Evolutionary conservation across 805 yeast genomes (phyloP), one percentile per base, ranked within the genome.

Genomic region (Sugiyamaella smithiae): DNA sequence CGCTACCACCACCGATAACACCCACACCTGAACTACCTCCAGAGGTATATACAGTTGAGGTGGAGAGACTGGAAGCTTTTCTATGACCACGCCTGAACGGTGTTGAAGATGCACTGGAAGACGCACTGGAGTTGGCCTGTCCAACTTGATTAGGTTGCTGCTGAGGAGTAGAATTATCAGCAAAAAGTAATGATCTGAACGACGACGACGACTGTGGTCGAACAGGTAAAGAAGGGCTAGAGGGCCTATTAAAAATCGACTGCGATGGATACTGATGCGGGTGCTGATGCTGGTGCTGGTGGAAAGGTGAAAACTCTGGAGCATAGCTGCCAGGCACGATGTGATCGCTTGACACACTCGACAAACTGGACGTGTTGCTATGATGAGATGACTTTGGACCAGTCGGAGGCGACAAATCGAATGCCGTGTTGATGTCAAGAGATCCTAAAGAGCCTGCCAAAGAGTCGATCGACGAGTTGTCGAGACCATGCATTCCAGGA

Each of bases 21-120:
- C 41, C 48, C 8, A 42, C 7, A 14, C 33, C 28, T 32, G 46
- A 11, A 5, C 48, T 38, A 6, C 45, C 40, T 8, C 43, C 44
- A 5, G 22, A 12, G n/a, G 56, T 41, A 37, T 45, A 46, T 20
- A 51, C 51, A 25, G 53, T 49, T 20, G 58, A 42, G 8, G 60
- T 57, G 41, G 61, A 56, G 48, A 59, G 44, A 20, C 58, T 52
- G 6, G 63, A 58, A 4, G 63, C 60, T 48, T 60, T 60, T 17
- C 62, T 36, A 40, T 60, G 64, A 8, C 61, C 58, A 1, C 60
- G 48, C 22, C 61, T 40, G 33, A 59, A 60, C n/a, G 53, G 55
- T 23, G 28, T 26, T 3, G 41, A 19, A 7, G 43, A 26, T 5
- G 32, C 23, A 7, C 16, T 25, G 23, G 43, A n/a, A 11, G 43